Conservation (phyloP, 176 grass and related monocot species). For the Oryza punctata region DNA sequence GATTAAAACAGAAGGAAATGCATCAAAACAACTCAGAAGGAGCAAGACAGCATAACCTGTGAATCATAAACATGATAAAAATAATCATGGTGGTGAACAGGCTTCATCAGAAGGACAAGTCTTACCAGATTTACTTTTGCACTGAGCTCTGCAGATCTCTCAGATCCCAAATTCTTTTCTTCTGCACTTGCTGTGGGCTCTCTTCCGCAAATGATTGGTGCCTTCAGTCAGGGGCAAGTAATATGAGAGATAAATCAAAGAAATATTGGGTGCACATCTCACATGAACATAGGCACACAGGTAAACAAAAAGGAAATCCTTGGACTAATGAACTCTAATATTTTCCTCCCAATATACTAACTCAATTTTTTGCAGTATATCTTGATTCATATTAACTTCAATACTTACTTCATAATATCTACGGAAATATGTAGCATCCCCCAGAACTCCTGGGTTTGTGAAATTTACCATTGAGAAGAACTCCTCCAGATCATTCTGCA, state of each 20-base stretch:
- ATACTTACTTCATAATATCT: constrained; percentile 89
- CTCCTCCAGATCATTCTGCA: constrained; percentile 97
- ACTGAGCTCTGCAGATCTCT: constrained; percentile 89
- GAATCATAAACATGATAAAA: constrained; percentile 15
- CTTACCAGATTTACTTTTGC: constrained; percentile 94
- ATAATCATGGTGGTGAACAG: not conserved
- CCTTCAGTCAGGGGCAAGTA: constrained; percentile 46
- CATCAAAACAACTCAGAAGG: not conserved
- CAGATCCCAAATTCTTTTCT: constrained; percentile 84
- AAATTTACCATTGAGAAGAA: constrained; percentile 99
- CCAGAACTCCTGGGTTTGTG: constrained; percentile 93
- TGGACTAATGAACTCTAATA: not conserved
- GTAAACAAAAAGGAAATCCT: not conserved
- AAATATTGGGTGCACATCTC: not conserved
- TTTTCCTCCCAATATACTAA: not conserved
- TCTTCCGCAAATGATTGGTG: constrained; percentile 87
- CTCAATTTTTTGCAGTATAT: constrained; percentile 21
- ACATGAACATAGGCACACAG: not conserved
- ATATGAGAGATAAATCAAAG: constrained; percentile 32
- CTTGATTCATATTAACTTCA: not conserved
- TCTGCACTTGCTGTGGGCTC: constrained; percentile 76
- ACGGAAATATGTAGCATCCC: constrained; percentile 83
- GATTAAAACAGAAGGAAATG: constrained; percentile 14
- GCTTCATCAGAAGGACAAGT: constrained; percentile 15
- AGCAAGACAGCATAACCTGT: constrained; percentile 18